These are phyloP conservation scores for Hortaea werneckii DNA, from an alignment of 2,329 filamentous ascomycete genomes.

Conservation along the genomic window DNA sequence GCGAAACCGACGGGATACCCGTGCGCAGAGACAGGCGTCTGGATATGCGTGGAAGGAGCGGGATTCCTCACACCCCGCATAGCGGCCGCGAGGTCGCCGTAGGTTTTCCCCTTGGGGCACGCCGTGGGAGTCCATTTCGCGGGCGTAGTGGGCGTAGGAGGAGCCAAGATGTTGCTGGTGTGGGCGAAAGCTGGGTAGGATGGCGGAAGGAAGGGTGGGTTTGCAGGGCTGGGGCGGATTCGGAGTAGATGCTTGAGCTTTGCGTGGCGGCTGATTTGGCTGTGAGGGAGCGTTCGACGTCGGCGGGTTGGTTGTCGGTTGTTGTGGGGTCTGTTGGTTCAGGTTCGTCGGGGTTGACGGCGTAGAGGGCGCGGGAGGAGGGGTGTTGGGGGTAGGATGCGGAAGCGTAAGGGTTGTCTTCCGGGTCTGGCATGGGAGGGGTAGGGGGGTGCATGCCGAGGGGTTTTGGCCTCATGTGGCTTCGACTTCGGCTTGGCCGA, in stretches of 20 bases:
- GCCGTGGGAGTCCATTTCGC: conserved; percentile 6
- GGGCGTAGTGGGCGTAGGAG: not conserved
- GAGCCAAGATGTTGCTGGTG: too few relatives aligned
- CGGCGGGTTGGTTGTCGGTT: not conserved
- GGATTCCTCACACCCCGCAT: conserved; percentile 26
- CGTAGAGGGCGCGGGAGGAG: too few relatives aligned
- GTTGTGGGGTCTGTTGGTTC: not conserved
- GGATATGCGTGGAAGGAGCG: not conserved
- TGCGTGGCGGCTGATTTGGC: conserved; percentile 16
- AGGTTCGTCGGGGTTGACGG: too few relatives aligned
- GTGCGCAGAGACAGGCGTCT: not conserved
- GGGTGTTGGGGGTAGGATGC: too few relatives aligned
- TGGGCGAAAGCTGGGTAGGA: not conserved
- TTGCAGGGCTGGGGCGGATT: conserved; percentile 19
- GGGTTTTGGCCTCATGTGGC: conserved; percentile 22
- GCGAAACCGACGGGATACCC: not conserved
- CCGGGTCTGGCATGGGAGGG: conserved; percentile 18
- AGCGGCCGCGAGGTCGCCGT: conserved; percentile 38
- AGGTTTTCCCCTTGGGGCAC: conserved; percentile 36
- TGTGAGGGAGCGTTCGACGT: conserved; percentile 23
- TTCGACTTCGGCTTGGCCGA: not conserved
- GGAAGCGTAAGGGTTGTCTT: conserved; percentile 4
- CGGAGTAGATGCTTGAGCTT: conserved; percentile 25
- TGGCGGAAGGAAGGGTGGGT: conserved; percentile 2
- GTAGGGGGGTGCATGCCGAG: conserved; percentile 40